phyloP scores from a whole-genome alignment of 257 asterid species.

The Hygrophila difformis region DNA sequence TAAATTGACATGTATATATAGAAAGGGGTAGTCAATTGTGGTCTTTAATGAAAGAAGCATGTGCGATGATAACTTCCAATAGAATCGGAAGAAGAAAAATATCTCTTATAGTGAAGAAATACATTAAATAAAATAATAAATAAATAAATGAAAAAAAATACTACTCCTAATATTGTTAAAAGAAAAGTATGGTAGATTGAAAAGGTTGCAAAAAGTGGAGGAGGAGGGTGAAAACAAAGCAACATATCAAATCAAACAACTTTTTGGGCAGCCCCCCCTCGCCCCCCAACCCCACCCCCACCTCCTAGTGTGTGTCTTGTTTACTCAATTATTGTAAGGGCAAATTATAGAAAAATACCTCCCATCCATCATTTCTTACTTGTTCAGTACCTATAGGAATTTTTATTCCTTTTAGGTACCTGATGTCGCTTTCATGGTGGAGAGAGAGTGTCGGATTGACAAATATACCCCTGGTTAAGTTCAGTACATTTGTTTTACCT shows the following conservation, averaged over 20 bases:
- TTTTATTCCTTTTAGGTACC: no score
- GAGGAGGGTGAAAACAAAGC: constrained; percentile 34
- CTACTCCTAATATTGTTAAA: no score
- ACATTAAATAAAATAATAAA: constrained; percentile 12
- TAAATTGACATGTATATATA: neutral
- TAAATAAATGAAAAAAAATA: no score
- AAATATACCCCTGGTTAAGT: no score
- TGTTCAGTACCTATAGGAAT: no score
- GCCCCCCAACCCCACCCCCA: constrained; percentile 4
- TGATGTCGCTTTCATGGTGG: no score
- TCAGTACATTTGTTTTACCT: no score
- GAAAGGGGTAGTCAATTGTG: constrained; percentile 14
- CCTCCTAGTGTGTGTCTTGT: no score
- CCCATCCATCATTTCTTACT: no score
- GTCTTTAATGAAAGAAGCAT: neutral
- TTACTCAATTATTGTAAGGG: constrained; percentile 4
- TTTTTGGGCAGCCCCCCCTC: constrained; percentile 26
- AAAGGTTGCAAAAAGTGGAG: constrained; percentile 29
- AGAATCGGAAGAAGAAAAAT: constrained; percentile 33
- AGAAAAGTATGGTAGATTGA: constrained; percentile 20
- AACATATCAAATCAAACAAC: constrained; percentile 51
- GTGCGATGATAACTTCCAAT: constrained; percentile 27
- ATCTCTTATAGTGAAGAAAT: constrained; percentile 14
- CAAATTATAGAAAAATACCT: neutral
- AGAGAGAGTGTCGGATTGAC: no score